phyloP scores from a whole-genome alignment of 768 basidiomycete genomes.

The Hygrocybe coccinea region DNA sequence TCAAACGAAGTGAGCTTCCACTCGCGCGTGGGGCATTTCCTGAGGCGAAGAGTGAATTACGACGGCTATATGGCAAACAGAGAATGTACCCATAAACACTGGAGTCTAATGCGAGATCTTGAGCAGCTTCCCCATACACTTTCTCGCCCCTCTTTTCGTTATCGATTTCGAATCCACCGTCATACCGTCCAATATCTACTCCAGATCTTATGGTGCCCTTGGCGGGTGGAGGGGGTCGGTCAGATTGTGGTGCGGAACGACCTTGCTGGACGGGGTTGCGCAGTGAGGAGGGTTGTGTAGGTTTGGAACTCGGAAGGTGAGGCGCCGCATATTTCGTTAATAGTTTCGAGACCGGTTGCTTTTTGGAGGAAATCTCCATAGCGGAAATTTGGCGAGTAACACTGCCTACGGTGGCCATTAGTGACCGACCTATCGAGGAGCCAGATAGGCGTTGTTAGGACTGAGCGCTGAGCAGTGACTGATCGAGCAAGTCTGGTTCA shows the following conservation, averaged over 20 bases:
- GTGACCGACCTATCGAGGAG: too few relatives aligned
- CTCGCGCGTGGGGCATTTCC: slow-evolving; percentile 70
- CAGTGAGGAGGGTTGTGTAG: slow-evolving; percentile 12
- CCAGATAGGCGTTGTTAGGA: too few relatives aligned
- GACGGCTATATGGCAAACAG: background rate
- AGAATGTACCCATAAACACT: slow-evolving; percentile 56
- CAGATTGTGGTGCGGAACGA: slow-evolving; percentile 40
- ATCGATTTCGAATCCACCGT: slow-evolving; percentile 94
- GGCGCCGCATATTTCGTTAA: slow-evolving; percentile 72
- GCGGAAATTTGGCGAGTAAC: slow-evolving; percentile 67
- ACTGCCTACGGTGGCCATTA: slow-evolving; percentile 47
- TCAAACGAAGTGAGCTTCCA: slow-evolving; percentile 86
- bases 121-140: slow-evolving; percentile 73
- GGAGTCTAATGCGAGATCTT: slow-evolving; percentile 80
- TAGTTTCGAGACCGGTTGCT: slow-evolving; percentile 51
- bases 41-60: slow-evolving; percentile 20
- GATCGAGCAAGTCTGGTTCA: too few relatives aligned
- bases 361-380: slow-evolving; percentile 45
- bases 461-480: too few relatives aligned
- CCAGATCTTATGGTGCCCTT: slow-evolving; percentile 28
- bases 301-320: slow-evolving; percentile 35
- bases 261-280: slow-evolving; percentile 20
- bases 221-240: slow-evolving; percentile 35
- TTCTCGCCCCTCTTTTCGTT: slow-evolving; percentile 73
- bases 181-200: slow-evolving; percentile 85